A percentile compares a stretch with the other conserved stretches of the same genome.
Evolutionary conservation across 2,329 filamentous ascomycete species (phyloP).

Genomic region (Hymenoscyphus fraxineus): DNA sequence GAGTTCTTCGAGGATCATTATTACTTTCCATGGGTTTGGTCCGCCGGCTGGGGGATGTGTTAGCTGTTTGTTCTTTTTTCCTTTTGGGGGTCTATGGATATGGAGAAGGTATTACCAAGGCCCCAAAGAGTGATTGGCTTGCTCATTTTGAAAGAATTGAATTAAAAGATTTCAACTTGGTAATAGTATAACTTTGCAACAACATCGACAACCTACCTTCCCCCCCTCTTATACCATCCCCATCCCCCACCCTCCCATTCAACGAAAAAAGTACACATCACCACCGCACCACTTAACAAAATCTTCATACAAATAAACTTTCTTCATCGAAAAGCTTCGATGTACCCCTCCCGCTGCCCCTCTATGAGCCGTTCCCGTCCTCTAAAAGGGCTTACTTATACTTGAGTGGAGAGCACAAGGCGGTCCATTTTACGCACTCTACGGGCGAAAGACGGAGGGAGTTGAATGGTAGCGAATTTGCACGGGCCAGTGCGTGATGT

Average conservation of each 20-base stretch:
- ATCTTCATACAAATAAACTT: background rate
- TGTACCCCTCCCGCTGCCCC: background rate
- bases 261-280: background rate
- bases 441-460: no score
- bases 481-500: no score
- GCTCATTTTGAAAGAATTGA: background rate
- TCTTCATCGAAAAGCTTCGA: background rate
- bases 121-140: background rate
- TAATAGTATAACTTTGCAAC: background rate
- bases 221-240: background rate
- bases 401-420: no score
- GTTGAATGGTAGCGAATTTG: no score
- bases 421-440: no score
- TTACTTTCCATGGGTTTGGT: constrained; percentile 37
- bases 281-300: background rate
- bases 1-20: constrained; percentile 43
- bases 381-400: no score
- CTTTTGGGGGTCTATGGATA: background rate
- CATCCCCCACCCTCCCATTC: background rate
- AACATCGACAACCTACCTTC: background rate
- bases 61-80: background rate
- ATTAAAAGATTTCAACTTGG: background rate
- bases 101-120: background rate
- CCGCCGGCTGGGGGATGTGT: constrained; percentile 2
- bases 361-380: background rate